Evolutionary conservation across 768 basidiomycete genomes (phyloP), one percentile per base, ranked within the genome.

Genomic region (Hygrophorus pudorinus): DNA sequence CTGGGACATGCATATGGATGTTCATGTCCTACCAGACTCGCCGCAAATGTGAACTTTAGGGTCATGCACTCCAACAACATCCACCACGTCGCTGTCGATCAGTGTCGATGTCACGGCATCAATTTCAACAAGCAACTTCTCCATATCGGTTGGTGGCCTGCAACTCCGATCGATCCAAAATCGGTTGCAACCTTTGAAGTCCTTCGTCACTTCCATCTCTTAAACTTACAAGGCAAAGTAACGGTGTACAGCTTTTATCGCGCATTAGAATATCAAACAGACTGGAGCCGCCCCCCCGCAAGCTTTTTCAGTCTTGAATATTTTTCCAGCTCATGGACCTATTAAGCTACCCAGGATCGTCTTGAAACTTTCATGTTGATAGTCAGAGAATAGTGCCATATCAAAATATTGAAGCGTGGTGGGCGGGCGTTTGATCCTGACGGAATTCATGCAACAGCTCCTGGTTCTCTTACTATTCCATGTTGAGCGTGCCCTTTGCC

Each of bases 41-140:
- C 38, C 3, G 45, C 39, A 3, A 44, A 44, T 20, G 24, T 13
- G n/a, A 31, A 40, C 20, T 49, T 51, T 41, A 24, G 24, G 17
- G 46, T 52, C 3, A 28, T 61, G 17, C 41, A 59, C 31, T 41
- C 46, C 16, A 57, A 50, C 21, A 61, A 59, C 10, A 40, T 55
- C 13, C 61, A 61, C 38, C 9, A 18, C 4, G 42, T 61, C 3
- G 30, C 37, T 14, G 37, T 61, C 6, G 34, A 42, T 9, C 60
- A 51, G 36, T 63, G 61, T 37, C 44, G 42, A 8, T 63, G 61
- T 34, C 24, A 17, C 2, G 56, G 55, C 30, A 51, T 34, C 2
- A 9, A 36, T 7, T 31, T 27, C 2, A 20, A 34, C 21, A 35
- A 41, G 13, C 56, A 57, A 24, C 39, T 60, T 1, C 21, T 60